A percentile compares a stretch with the other conserved stretches of the same genome.
These are phyloP conservation scores for Penstemon eatonii DNA, from an alignment of 257 asterid species.

Conservation along the genomic window DNA sequence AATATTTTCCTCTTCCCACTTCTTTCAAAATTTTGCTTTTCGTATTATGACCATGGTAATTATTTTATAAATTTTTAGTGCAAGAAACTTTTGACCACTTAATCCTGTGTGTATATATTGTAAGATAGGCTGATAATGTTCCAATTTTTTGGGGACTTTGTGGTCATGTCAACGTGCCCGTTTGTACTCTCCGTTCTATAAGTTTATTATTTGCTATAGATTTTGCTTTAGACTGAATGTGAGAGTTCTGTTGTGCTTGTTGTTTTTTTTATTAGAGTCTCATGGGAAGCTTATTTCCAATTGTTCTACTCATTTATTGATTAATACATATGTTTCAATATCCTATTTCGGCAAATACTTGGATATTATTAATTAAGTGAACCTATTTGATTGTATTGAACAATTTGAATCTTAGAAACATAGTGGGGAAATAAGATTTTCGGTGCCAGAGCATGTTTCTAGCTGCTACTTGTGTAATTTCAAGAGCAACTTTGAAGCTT, in stretches of 20 bases:
- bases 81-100: background rate
- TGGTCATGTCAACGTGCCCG: no score
- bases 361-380: no score
- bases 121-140: background rate
- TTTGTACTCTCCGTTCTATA: background rate
- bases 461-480: no score
- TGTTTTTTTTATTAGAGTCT: background rate
- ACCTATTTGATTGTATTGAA: no score
- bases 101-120: background rate
- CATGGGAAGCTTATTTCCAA: constrained; percentile 2
- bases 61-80: constrained; percentile 1
- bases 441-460: no score
- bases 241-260: constrained; percentile 7
- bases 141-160: no score
- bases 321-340: no score
- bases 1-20: constrained; percentile 16
- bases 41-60: background rate
- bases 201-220: background rate
- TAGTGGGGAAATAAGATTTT: no score
- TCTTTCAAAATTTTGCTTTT: background rate
- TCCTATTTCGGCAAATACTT: no score
- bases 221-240: background rate
- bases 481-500: no score
- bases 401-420: no score
- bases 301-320: no score